Base-by-base conservation (phyloP, 2,329 filamentous ascomycete genomes). In the Coniochaeta prunicola region DNA sequence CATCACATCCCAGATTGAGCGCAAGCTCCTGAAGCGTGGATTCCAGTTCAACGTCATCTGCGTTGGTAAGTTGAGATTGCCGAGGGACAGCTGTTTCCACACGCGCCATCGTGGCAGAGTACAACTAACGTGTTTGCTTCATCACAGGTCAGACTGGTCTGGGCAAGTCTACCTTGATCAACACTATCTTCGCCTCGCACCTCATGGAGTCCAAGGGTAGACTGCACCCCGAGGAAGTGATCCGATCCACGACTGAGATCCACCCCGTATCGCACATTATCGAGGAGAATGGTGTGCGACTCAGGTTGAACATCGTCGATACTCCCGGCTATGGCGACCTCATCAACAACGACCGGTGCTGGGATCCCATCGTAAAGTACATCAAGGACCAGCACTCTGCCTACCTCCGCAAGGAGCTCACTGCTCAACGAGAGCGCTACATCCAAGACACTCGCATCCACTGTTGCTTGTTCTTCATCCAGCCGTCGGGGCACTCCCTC, bases 1-100 rank as follows among this genome's bases (percentile, higher is more conserved):
- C 82, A 99, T 99, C 84, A 99, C 94, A 69, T 92, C 89, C 68
- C 94, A 99, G 83, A 99, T 99, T 70, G 94, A 99, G 88, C 90
- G 91, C 81, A 99, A 99, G 89, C 89, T 97, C 74, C 78, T 99
- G 80, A 99, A 99, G 86, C 92, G 94, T 79, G 94, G 94, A 70
- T 99, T 99, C 79, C 94, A 99, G 79, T 99, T 99, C 87, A 99
- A 99, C 76, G 89, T 97, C 73, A 97, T 97, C 77, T 97, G 92
- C 76, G 94, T 97, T 57, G 94, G 94, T 97, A 83, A 76, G 93
- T 88, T 17, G 8, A 13, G 19, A 24, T 9, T 9, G 36, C 36
- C 7, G 36, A n/a, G n/a, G 36, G 36, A 5, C 36, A n/a, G 36
- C 36, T 38, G 34, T 15, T n/a, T 17, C 17, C 36, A n/a, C 17